A percentile compares a stretch with the other conserved stretches of the same genome.
phyloP scores from a whole-genome alignment of 129 eudicot species.

The Lactuca sativa region DNA sequence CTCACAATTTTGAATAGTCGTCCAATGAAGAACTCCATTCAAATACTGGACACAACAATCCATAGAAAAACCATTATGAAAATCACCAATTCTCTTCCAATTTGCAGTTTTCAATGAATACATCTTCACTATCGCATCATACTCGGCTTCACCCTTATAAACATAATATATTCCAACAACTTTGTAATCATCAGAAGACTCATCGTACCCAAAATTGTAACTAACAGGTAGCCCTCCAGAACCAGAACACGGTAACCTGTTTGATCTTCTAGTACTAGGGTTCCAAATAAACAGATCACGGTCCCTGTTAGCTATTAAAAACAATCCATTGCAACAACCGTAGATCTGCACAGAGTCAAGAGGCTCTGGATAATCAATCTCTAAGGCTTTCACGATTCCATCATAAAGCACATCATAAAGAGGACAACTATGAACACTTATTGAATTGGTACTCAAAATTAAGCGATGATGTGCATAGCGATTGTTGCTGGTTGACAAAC shows the following conservation, averaged over 20 bases:
- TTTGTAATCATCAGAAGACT: neutral
- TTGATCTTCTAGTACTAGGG: slow-evolving; percentile 34
- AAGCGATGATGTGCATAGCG: slow-evolving; percentile 5
- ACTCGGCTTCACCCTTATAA: neutral
- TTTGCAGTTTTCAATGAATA: slow-evolving; percentile 34
- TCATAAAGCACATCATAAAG: slow-evolving; percentile 8
- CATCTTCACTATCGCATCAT: slow-evolving; percentile 32
- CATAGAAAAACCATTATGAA: slow-evolving; percentile 11
- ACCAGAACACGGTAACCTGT: slow-evolving; percentile 12
- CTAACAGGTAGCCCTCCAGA: neutral
- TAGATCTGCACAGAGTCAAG: slow-evolving; percentile 11
- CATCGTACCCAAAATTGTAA: slow-evolving; percentile 43
- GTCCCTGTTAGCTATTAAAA: slow-evolving; percentile 31
- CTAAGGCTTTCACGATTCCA: slow-evolving; percentile 11
- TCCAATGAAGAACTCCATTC: slow-evolving; percentile 21
- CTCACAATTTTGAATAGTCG: no score
- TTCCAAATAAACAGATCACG: slow-evolving; percentile 39
- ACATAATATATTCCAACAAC: slow-evolving; percentile 38
- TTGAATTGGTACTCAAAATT: slow-evolving; percentile 19
- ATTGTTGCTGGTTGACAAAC: neutral
- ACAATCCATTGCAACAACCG: slow-evolving; percentile 45
- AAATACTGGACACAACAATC: slow-evolving; percentile 27
- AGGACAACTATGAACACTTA: slow-evolving; percentile 4
- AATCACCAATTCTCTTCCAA: slow-evolving; percentile 35
- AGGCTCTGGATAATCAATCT: slow-evolving; percentile 26